Base-by-base conservation (phyloP, 257 asterid species). In the Solanum dulcamara region DNA sequence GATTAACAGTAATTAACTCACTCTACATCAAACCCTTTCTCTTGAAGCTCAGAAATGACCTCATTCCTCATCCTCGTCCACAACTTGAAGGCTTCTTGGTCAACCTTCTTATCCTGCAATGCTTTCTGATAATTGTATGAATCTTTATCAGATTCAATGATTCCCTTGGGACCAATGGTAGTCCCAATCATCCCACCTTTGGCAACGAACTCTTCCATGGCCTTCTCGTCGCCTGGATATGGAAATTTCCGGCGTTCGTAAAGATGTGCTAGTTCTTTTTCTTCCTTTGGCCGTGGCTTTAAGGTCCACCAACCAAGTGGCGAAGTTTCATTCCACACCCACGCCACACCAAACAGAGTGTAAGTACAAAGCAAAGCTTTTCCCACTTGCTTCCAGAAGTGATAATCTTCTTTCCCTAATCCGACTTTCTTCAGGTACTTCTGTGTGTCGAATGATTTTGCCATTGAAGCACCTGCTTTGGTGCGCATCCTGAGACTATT, bases 181-280 rank as follows among this genome's bases (percentile, higher is more conserved):
- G 98, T 96, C 26, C 99, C 99, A n/a, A 95, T 95, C 98, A 95
- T 95, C 83, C 99, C 99, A 32, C 99, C 99, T 59, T 91, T 91
- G 2, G 94, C 91, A 75, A 96, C 74, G 80, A 96, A 96, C 80
- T 96, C 97, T 84, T 93, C 91, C 99, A 96, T 95, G 24, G 99
- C 99, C 60, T 94, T 98, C 30, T 86, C 89, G 32, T 94, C 98
- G 1, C 98, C 99, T 0, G 98, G 99, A 84, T 94, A 96, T 1
- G 99, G 99, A 75, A 92, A 93, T 71, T 87, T 91, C 6, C 94
- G 89, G 85, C 91, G 97, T 88, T 96, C 98, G 42, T 96, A 96
- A 46, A 93, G 94, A 83, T 95, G 97, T 13, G 98, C 95, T 44
- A 93, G 84, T 88, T 96, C 98, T 53, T 85, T 90, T 90, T 96